These are phyloP conservation scores for Suzukiozyma palmioleophila DNA, from an alignment of 1,139 yeast genomes.

Conservation along the genomic window DNA sequence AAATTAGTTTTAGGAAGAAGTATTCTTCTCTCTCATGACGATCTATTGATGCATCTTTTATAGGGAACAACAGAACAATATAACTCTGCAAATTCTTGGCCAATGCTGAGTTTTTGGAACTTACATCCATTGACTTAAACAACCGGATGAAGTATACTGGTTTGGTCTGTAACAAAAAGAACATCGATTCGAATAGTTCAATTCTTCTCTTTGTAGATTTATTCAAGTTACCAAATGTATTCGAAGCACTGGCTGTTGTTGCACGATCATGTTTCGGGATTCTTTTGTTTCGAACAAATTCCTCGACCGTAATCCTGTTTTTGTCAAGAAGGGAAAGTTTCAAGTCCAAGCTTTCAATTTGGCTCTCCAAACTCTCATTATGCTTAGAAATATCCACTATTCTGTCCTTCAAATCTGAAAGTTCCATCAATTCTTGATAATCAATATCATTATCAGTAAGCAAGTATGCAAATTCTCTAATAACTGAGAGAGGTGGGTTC, in stretches of 20 bases:
- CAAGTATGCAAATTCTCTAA: conserved; percentile 72
- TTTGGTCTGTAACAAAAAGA: conserved; percentile 81
- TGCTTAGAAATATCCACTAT: conserved; percentile 59
- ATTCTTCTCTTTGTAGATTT: conserved; percentile 39
- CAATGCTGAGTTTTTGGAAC: conserved; percentile 16
- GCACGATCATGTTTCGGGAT: conserved; percentile 23
- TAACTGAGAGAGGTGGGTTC: conserved; percentile 75
- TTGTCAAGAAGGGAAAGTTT: conserved; percentile 75
- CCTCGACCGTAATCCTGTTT: conserved; percentile 77
- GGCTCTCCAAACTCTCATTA: conserved; percentile 67
- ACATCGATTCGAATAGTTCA: conserved; percentile 69
- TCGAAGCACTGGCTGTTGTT: conserved; percentile 10
- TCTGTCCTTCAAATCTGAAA: conserved; percentile 64
- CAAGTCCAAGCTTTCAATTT: conserved; percentile 75
- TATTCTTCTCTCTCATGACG: conserved; percentile 67
- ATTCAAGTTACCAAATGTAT: conserved; percentile 28
- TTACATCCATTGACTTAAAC: conserved; percentile 21
- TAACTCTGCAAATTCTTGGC: conserved; percentile 39
- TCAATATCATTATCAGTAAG: conserved; percentile 73
- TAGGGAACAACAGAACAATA: conserved; percentile 48
- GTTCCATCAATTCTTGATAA: conserved; percentile 68
- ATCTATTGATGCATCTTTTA: conserved; percentile 24
- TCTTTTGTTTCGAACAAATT: conserved; percentile 56
- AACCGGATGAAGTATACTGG: conserved; percentile 68
- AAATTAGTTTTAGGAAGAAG: conserved; percentile 59